A percentile compares a stretch with the other conserved stretches of the same genome.
These are phyloP conservation scores for Silene conica DNA, from an alignment of 148 eudicot species.

Conservation along the genomic window DNA sequence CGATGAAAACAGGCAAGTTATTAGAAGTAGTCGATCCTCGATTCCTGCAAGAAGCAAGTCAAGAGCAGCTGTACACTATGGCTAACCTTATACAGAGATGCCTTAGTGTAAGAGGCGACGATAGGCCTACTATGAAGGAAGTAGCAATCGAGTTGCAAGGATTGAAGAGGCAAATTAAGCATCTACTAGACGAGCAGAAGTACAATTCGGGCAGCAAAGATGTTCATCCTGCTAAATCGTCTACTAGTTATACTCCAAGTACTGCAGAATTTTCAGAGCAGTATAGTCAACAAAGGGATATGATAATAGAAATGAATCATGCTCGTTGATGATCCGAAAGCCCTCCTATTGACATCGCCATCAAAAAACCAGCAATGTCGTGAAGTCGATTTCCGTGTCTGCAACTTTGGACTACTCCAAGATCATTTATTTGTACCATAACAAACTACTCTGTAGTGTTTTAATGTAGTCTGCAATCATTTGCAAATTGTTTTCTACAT, in stretches of 20 bases:
- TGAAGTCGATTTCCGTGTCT: not conserved
- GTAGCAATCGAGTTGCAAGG: conserved; percentile 17
- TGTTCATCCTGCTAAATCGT: not conserved
- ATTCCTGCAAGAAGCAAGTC: conserved; percentile 19
- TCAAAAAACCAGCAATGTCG: not conserved
- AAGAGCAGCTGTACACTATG: conserved; percentile 14
- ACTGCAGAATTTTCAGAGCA: not conserved
- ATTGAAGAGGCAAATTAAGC: conserved; percentile 9
- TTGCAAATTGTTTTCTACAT: too few species aligned
- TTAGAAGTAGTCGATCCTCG: not conserved
- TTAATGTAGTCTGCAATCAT: too few species aligned
- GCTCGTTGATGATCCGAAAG: conserved; percentile 12
- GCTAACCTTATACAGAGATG: conserved; percentile 21
- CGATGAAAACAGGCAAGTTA: too few species aligned
- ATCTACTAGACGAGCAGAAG: too few species aligned
- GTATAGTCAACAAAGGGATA: not conserved
- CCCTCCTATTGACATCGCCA: not conserved
- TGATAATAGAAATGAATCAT: not conserved
- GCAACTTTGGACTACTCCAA: too few species aligned
- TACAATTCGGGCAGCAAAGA: not conserved
- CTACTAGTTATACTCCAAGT: conserved; percentile 2
- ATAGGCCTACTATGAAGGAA: conserved; percentile 32
- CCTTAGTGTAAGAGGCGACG: conserved; percentile 16
- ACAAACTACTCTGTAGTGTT: too few species aligned
- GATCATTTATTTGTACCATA: too few species aligned